Base-by-base conservation (phyloP, 1,139 yeast genomes). In the Waltiozyma sp. region DNA sequence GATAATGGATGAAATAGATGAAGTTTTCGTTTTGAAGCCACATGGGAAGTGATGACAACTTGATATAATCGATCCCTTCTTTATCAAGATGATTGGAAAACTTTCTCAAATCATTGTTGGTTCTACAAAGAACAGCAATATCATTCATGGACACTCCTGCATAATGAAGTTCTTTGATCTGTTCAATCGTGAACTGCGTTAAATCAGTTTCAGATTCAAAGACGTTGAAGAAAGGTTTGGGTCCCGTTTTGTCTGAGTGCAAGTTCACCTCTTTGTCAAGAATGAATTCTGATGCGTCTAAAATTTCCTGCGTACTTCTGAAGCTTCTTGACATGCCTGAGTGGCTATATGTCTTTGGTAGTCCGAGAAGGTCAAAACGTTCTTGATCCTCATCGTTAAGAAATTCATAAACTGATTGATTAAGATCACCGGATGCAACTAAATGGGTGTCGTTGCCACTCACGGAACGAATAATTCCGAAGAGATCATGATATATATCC, bases 351-450 rank as follows among this genome's bases (percentile, higher is more conserved):
- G 51, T 40, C 14, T 49, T 48, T 7, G 42, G 42, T 31, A 43
- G 45, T 1, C 38, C 33, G 6, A 47, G 38, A 3, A 60, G 38
- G 37, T 57, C 51, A 1, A 56, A 54, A 1, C 63, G 59, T 1
- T 60, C 61, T 5, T 43, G 24, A 10, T 50, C 53, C 38, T 67
- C 64, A 1, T 79, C 68, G 0, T 87, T 86, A 35, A 80, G 55
- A 56, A 82, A 83, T 26, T 69, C 77, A 56, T 80, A 84, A 19
- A 84, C 79, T 43, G 83, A 73, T 58, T 84, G 94, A 55, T 79
- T 70, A 1, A 78, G 75, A 58, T 84, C 94, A 1, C 93, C 93
- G 2, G 87, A 83, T 19, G 82, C 62, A 0, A 82, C 72, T 15
- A 84, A 53, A 55, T 80, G 87, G 42, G 72, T 70, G 1, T 53